Conservation (phyloP, 202 grass and related monocot species). For the Carex arenaria region DNA sequence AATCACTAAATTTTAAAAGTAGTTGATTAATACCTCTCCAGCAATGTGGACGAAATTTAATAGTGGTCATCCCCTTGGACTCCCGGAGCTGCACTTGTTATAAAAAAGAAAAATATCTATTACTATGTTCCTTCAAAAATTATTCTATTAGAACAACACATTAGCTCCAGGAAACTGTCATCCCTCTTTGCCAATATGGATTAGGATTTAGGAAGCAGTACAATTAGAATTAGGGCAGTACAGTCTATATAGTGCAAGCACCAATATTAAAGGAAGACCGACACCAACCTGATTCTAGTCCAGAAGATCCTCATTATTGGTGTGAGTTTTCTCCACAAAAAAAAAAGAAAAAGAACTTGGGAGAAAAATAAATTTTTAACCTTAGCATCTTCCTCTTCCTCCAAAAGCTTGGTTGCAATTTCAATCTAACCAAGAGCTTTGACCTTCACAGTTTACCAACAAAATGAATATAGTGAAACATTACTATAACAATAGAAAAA, state of each 20-base stretch:
- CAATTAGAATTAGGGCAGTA: background rate
- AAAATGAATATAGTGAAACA: too few relatives aligned
- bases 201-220: background rate
- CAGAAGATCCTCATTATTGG: too few relatives aligned
- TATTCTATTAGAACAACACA: background rate
- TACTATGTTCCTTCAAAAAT: background rate
- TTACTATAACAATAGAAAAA: too few relatives aligned
- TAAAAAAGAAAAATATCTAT: background rate
- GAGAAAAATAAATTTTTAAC: too few relatives aligned
- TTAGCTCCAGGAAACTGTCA: background rate
- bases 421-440: too few relatives aligned
- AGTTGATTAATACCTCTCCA: constrained; percentile 60
- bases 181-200: background rate
- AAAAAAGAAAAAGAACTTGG: too few relatives aligned
- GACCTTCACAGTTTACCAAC: too few relatives aligned
- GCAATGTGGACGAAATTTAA: constrained; percentile 97
- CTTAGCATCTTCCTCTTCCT: too few relatives aligned
- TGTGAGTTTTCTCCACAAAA: too few relatives aligned
- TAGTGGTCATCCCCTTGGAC: constrained; percentile 93
- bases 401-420: too few relatives aligned
- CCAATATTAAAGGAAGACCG: background rate
- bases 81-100: constrained; percentile 73
- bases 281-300: too few relatives aligned
- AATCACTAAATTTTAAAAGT: constrained; percentile 13
- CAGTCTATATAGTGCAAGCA: background rate